phyloP scores from a whole-genome alignment of 1,139 yeast genomes.

The Pneumocystis sp. region DNA sequence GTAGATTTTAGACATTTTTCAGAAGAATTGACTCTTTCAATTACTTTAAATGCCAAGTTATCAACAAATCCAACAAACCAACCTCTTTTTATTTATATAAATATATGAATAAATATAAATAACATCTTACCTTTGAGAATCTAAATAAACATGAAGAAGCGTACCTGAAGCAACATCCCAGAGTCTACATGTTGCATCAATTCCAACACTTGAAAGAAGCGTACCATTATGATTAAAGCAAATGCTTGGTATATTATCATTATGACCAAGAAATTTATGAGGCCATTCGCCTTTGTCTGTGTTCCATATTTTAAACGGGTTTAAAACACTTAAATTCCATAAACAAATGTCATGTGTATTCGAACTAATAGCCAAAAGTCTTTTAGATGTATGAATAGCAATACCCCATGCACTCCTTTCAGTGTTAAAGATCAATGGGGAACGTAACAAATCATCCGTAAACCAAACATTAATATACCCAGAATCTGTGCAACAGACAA shows the following conservation, averaged over 20 bases:
- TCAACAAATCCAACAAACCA: background rate
- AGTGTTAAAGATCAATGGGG: slow-evolving; percentile 2
- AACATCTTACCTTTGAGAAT: background rate
- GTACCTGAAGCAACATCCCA: background rate
- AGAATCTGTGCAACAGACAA: slow-evolving; percentile 3
- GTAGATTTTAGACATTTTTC: background rate
- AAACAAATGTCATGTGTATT: slow-evolving; percentile 4
- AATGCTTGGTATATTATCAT: slow-evolving; percentile 4
- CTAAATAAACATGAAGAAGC: background rate
- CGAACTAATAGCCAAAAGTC: slow-evolving; percentile 3
- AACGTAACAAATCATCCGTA: background rate
- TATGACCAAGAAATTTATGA: background rate
- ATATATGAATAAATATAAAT: background rate
- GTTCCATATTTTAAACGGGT: background rate
- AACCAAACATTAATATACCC: slow-evolving; percentile 3
- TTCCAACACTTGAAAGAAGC: slow-evolving; percentile 1
- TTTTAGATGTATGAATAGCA: background rate
- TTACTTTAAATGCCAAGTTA: background rate
- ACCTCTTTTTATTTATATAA: background rate
- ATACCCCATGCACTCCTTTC: slow-evolving; percentile 6
- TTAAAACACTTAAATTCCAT: background rate
- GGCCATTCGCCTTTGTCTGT: background rate
- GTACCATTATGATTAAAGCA: background rate
- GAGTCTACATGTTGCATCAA: background rate
- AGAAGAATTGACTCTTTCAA: background rate